Evolutionary conservation across 1,284 basidiomycete genomes (phyloP), one percentile per base, ranked within the genome.

Genomic region (Paramarasmius palmivorus): DNA sequence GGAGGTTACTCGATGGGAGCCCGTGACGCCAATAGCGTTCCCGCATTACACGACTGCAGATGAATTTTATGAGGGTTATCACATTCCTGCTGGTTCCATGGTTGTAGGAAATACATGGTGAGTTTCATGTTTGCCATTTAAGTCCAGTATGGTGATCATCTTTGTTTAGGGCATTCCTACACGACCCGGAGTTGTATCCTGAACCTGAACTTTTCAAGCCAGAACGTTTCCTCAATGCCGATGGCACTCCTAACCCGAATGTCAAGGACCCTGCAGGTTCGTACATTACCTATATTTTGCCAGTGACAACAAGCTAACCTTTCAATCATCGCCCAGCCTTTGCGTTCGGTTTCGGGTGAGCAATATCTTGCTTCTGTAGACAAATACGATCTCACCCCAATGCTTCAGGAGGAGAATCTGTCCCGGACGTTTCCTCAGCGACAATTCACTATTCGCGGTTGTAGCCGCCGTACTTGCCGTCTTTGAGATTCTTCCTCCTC

Each of bases 121-220:
- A 17, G 22, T 41, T n/a, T 4, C 19, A 41, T 17, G 17, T 20
- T 39, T 25, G n/a, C n/a, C n/a, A n/a, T n/a, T n/a, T n/a, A n/a
- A n/a, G n/a, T 44, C 7, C 29, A 12, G 7, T 32, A 32, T 12
- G 12, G 12, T 32, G 29, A 32, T 12, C 29, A 6, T 32, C 29
- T 14, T 15, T 12, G 36, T 3, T 10, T 38, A 61, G 67, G 67
- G 66, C 65, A 10, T 65, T 69, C 39, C 52, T 69, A 15, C 63
- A 64, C 44, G 61, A 69, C 51, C 59, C 62, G 41, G 48, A 19
- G 25, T 34, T 50, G n/a, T 70, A 67, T 54, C 57, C 62, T 19
- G 52, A 66, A 17, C 65, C 68, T 8, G 57, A 63, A 3, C 47
- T 40, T 4, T 69, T 70, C 58, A 54, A 61, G 42, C 68, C 67